These are phyloP conservation scores for Neobulgaria alba DNA, from an alignment of 2,329 filamentous ascomycete genomes.

Conservation along the genomic window DNA sequence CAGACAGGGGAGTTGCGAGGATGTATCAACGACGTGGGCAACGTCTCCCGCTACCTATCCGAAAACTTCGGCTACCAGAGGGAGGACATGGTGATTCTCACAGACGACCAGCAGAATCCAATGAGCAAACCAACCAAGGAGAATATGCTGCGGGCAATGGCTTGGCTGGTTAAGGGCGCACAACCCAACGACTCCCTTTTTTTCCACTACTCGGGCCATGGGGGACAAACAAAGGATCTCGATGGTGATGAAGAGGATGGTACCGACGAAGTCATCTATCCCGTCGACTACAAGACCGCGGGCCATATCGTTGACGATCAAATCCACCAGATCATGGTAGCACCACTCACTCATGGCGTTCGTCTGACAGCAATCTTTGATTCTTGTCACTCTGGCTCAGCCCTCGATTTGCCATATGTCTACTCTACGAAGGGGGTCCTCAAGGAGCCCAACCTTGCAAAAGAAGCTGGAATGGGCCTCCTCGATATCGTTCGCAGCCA, in stretches of 20 bases:
- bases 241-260: constrained; percentile 76
- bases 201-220: constrained; percentile 83
- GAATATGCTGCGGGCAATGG: constrained; percentile 94
- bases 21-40: constrained; percentile 96
- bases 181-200: constrained; percentile 89
- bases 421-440: constrained; percentile 38
- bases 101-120: constrained; percentile 86
- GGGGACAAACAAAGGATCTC: constrained; percentile 69
- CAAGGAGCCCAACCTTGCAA: constrained; percentile 44
- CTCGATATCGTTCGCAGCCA: constrained; percentile 53
- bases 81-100: too few relatives aligned
- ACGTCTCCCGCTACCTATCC: constrained; percentile 88
- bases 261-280: constrained; percentile 76
- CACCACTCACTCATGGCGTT: constrained; percentile 68
- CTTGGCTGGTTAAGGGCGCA: constrained; percentile 93
- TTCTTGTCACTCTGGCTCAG: constrained; percentile 57
- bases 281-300: constrained; percentile 66
- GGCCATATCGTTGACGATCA: constrained; percentile 77
- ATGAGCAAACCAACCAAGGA: constrained; percentile 95
- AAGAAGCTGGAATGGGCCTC: constrained; percentile 44
- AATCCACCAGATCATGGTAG: constrained; percentile 70
- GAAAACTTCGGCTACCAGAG: constrained; percentile 86
- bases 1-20: constrained; percentile 84
- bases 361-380: constrained; percentile 63
- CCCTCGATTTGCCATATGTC: constrained; percentile 55